A percentile compares a stretch with the other conserved stretches of the same genome.
Evolutionary conservation across 495 filamentous ascomycete species (phyloP).

Genomic region (Aspergillus avenaceus): DNA sequence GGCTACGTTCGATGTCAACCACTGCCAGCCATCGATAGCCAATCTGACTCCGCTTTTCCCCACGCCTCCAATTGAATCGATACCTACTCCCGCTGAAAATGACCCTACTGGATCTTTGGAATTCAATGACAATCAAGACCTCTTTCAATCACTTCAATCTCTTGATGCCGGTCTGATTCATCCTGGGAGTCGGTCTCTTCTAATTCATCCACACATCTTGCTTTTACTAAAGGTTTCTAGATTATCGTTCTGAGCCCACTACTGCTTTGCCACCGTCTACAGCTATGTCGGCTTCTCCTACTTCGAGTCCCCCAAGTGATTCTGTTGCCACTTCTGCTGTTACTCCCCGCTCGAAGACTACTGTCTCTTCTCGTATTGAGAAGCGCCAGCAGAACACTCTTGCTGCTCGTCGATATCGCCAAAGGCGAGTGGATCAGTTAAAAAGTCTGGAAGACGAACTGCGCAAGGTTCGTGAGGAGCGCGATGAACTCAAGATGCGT

Average conservation of each 20-base stretch:
- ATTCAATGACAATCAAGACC: not conserved
- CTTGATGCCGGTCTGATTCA: not conserved
- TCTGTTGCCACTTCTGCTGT: not conserved
- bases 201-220: not conserved
- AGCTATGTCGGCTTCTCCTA: not conserved
- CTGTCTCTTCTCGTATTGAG: conserved; percentile 24
- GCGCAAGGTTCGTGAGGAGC: conserved; percentile 53
- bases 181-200: not conserved
- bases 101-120: not conserved
- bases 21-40: not conserved
- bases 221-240: not conserved
- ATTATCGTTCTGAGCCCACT: not conserved
- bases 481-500: conserved; percentile 61
- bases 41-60: not conserved
- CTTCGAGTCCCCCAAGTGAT: conserved; percentile 3
- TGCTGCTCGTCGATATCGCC: conserved; percentile 66
- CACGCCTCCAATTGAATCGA: conserved; percentile 1
- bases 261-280: not conserved
- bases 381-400: conserved; percentile 68
- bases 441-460: conserved; percentile 58
- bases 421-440: conserved; percentile 65
- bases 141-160: not conserved
- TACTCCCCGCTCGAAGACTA: not conserved
- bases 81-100: not conserved
- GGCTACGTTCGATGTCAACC: not conserved